Base-by-base conservation (phyloP, 2,329 filamentous ascomycete genomes). In the Paraconiothyrium sp. region DNA sequence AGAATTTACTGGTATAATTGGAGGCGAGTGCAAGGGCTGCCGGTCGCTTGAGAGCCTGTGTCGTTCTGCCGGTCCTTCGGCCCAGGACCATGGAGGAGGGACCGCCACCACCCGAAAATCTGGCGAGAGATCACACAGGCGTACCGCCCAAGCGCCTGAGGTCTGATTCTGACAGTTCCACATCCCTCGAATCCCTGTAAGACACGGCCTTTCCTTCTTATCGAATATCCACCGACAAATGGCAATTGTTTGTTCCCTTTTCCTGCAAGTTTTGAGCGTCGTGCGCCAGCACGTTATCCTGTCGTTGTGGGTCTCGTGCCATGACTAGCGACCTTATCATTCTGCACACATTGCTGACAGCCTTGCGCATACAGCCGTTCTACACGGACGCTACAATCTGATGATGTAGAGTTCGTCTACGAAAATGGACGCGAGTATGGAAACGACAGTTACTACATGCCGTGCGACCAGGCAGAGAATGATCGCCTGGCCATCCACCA, bases 401-500 rank as follows among this genome's bases (percentile, higher is more conserved):
- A 85, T 50, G 79, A 81, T 63, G 80, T 90, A 35, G 84, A 88
- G 70, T 85, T 86, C 65, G 80, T 86, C 58, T 79, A 85, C 62
- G 87, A 90, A 64, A 85, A 90, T 76, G 86, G 84, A 47, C 85
- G 89, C 24, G 83, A 78, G 30, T 85, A 89, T 66, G 89, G 88
- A 71, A 88, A 89, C 69, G 81, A 85, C 37, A 82, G 83, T 37
- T 90, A 90, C 70, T 88, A 83, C 73, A 88, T 90, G 83, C 89
- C 89, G 14, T 90, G 89, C 73, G 89, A 90, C 68, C 86, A 89
- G 49, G 78, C 83, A 49, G 89, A 91, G 71, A 87, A 90, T 74
- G 86, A 87, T 49, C 86, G 89, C 46, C 75, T 89, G 54, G 84
- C 85, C 60, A 81, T 91, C 56, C 80, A 87, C 43, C 88, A 91